These are phyloP conservation scores for Sungouiella thailandica DNA, from an alignment of 805 yeast species.

Conservation along the genomic window DNA sequence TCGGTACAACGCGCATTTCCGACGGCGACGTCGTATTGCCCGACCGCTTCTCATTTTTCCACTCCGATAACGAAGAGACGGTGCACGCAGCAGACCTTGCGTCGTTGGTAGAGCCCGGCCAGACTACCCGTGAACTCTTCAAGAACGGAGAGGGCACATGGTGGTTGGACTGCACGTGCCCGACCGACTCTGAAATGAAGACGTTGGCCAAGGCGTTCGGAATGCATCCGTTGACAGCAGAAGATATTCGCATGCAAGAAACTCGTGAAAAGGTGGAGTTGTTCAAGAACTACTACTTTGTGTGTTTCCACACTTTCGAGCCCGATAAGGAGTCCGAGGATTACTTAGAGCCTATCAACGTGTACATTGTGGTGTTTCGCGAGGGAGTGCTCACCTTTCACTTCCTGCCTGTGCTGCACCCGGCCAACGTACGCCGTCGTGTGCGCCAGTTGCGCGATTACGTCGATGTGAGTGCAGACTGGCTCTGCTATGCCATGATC, in stretches of 20 bases:
- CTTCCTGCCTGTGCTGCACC: slow-evolving; percentile 53
- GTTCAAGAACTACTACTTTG: slow-evolving; percentile 85
- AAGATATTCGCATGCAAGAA: slow-evolving; percentile 94
- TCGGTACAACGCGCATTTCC: slow-evolving; percentile 34
- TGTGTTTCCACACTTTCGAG: slow-evolving; percentile 95
- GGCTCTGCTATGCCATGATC: slow-evolving; percentile 77
- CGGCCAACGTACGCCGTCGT: slow-evolving; percentile 73
- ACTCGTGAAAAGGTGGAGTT: slow-evolving; percentile 95
- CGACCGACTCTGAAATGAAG: slow-evolving; percentile 93
- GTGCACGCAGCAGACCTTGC: slow-evolving; percentile 86
- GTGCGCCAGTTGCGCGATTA: slow-evolving; percentile 75
- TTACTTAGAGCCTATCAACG: slow-evolving; percentile 69
- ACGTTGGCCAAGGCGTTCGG: slow-evolving; percentile 90
- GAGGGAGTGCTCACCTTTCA: slow-evolving; percentile 60
- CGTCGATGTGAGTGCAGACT: slow-evolving; percentile 72
- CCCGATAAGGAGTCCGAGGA: slow-evolving; percentile 77
- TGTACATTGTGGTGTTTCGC: slow-evolving; percentile 60
- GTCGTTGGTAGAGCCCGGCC: slow-evolving; percentile 61
- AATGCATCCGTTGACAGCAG: slow-evolving; percentile 96
- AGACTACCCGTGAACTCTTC: slow-evolving; percentile 65
- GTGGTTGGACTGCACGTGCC: slow-evolving; percentile 96
- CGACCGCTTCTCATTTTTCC: slow-evolving; percentile 79
- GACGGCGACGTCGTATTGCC: slow-evolving; percentile 41
- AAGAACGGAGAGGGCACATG: slow-evolving; percentile 72
- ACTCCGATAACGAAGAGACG: slow-evolving; percentile 79